Evolutionary conservation across 345 rosid species (phyloP), one percentile per base, ranked within the genome.

Genomic region (Pistacia vera): DNA sequence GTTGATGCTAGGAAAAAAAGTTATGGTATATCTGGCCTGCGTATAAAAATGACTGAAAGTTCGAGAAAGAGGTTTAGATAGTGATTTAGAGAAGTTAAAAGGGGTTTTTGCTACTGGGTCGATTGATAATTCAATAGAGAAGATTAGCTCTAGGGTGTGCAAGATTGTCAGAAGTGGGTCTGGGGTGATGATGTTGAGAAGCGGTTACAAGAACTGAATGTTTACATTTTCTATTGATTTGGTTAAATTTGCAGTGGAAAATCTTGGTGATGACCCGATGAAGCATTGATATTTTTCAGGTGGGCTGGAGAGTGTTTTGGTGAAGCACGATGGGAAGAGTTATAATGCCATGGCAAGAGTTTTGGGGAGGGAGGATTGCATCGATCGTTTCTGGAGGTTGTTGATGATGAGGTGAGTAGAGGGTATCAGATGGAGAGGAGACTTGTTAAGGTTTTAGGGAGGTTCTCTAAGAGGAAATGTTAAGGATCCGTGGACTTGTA

Each of bases 141-240:
- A 81, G 62, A 70, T 85, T 74, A 83, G 88, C 61, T 69, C 81
- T 51, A 86, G 72, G 61, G 77, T 91, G 73, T 86, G 90, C 84
- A 88, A 90, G 87, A 78, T 94, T 80, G 84, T 96, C 74, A 86
- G 77, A 86, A 90, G 84, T 66, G 82, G 74, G 84, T 89, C 48
- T 96, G 99, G 98, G 75, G 86, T 66, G 93, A 91, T 62, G 87
- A 83, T 68, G 88, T 92, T 4, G 97, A 96, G 83, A 75, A 51
- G 59, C 81, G 73, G 70, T 22, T 96, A 8, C 83, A 41, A 65
- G 88, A 83, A 48, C 74, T 93, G 68, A 82, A 89, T 80, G 86
- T n/a, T 79, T 62, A 76, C 67, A 8, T 90, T 89, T 72, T 87
- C 91, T 0, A 84, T 83, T 75, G 87, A 79, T 74, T 81, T 90